These are phyloP conservation scores for Trametes polyzona DNA, from an alignment of 1,284 basidiomycete genomes.

Conservation along the genomic window DNA sequence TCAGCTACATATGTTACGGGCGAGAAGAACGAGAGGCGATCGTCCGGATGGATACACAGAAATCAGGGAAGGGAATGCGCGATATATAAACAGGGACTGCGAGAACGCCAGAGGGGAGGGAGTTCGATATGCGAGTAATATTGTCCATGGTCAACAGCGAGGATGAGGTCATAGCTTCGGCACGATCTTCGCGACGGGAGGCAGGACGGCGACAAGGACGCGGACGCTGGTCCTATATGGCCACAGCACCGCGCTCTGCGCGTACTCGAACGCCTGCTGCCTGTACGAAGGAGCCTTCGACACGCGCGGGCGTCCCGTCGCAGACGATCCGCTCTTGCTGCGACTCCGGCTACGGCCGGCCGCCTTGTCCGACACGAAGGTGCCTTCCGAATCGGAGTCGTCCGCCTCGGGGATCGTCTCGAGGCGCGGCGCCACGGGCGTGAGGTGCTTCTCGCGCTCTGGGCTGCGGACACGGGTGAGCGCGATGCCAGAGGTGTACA, in stretches of 20 bases:
- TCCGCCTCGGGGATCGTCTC: conserved; percentile 39
- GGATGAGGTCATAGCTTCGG: conserved; percentile 1
- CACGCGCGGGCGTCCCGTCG: not conserved
- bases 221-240: conserved; percentile 29
- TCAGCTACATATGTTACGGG: not conserved
- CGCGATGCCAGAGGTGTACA: conserved; percentile 7
- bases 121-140: not conserved
- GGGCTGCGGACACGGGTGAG: conserved; percentile 20
- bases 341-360: conserved; percentile 17
- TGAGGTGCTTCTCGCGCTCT: conserved; percentile 25
- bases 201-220: conserved; percentile 23
- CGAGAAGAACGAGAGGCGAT: not conserved
- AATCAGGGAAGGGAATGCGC: not conserved
- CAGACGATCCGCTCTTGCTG: conserved; percentile 11
- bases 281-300: conserved; percentile 1
- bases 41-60: not conserved
- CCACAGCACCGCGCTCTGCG: conserved; percentile 27
- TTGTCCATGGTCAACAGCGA: too few species aligned
- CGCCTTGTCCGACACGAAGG: conserved; percentile 37
- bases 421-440: conserved; percentile 32
- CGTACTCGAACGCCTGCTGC: conserved; percentile 21
- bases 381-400: conserved; percentile 36
- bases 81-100: too few species aligned
- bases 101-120: not conserved
- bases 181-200: conserved; percentile 24